Conservation (phyloP, 2,329 filamentous ascomycete species). For the Leptographium lundbergii region DNA sequence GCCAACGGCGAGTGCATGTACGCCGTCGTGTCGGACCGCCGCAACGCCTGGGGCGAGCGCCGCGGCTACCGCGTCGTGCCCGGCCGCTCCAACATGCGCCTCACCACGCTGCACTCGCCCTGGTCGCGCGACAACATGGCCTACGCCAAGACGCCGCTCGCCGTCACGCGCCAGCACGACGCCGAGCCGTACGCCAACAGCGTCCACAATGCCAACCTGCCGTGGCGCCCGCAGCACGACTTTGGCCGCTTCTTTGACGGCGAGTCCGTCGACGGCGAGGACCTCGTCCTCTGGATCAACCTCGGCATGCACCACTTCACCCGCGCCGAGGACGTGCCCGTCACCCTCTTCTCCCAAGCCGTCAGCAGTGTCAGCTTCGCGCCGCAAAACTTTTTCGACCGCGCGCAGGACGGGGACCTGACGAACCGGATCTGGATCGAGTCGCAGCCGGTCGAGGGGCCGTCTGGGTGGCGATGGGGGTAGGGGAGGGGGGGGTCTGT, state of each 20-base stretch:
- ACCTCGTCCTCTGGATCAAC: slow-evolving; percentile 36
- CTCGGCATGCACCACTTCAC: slow-evolving; percentile 39
- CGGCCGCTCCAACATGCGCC: slow-evolving; percentile 21
- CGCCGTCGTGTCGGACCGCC: slow-evolving; percentile 22
- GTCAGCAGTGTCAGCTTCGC: slow-evolving; percentile 20
- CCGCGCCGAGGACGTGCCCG: slow-evolving; percentile 23
- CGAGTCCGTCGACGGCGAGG: slow-evolving; percentile 27
- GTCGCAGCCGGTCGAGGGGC: slow-evolving; percentile 6
- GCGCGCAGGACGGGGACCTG: slow-evolving; percentile 24
- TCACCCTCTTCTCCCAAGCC: slow-evolving; percentile 21
- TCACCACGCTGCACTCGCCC: slow-evolving; percentile 23
- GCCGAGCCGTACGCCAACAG: slow-evolving; percentile 26
- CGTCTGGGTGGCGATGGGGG: too few species aligned
- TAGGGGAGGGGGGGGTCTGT: too few species aligned
- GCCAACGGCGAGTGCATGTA: slow-evolving; percentile 26
- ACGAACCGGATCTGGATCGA: slow-evolving; percentile 22
- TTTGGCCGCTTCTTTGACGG: slow-evolving; percentile 30
- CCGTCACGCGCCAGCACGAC: slow-evolving; percentile 31
- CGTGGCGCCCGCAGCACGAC: slow-evolving; percentile 25
- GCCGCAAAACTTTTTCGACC: slow-evolving; percentile 21
- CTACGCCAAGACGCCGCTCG: slow-evolving; percentile 20
- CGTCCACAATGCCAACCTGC: slow-evolving; percentile 20
- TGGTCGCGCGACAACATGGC: slow-evolving; percentile 13
- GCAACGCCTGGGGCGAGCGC: slow-evolving; percentile 27
- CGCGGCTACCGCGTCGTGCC: slow-evolving; percentile 30